Base-by-base conservation (phyloP, 176 grass and related monocot species). In the Triticum monococcum region DNA sequence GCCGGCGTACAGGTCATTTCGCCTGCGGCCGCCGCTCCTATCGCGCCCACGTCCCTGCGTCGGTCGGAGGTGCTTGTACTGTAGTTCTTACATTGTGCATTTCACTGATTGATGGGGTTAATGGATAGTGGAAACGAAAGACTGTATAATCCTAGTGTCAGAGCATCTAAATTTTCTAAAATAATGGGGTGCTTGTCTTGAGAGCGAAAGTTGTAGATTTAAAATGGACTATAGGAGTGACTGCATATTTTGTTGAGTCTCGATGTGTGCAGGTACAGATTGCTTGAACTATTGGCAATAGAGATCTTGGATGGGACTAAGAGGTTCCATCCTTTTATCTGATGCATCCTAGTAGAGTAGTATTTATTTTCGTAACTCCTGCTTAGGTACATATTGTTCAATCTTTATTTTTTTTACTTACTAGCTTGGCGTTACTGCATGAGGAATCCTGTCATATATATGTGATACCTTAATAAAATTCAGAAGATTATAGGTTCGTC, bases 1-100 rank as follows among this genome's bases (percentile, higher is more conserved):
- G 56, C 46, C 24, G 23, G 72, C 12, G 40, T 84, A 25, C 79
- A 80, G 23, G 46, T 86, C 31, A 26, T 86, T 64, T 86, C 36
- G 20, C 83, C 73, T 23, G 28, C 71, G 13, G 32, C 17, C 30
- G 6, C 30, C 52, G 61, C 59, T 31, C 17, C 64, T 41, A 52
- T 81, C 28, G 28, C 40, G 31, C 25, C 79, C 18, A 30, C 17
- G 79, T 17, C 79, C 33, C 60, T 73, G 33, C 62, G 46, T 13
- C 35, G 65, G 72, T 35, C 12, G 3, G 86, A 77, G 86, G 86
- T 88, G 72, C 12, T 52, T 61, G 30, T 14, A 28, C 52, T 33
- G 2, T 20, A n/a, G 11, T 31, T 25, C 22, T 64, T 60, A 40
- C 45, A 16, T 20, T 76, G 31, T 25, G 63, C 61, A 10, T 82